Conservation (phyloP, 1,284 basidiomycete species). For the Ceratobasidium sp. region DNA sequence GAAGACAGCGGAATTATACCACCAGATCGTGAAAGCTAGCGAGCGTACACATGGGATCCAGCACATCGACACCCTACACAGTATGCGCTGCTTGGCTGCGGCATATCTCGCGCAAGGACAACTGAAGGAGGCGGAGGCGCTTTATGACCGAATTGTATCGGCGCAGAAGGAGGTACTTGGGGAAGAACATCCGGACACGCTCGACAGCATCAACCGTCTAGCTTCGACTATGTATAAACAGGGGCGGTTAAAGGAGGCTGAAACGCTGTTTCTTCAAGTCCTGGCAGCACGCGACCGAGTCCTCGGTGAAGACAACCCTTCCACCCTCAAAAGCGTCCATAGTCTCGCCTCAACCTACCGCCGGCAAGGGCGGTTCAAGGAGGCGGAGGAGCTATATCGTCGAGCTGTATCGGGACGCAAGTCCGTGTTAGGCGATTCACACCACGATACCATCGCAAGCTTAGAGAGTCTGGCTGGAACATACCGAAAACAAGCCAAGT, state of each 20-base stretch:
- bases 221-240: too few species aligned
- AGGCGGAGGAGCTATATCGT: not conserved
- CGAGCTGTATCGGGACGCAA: not conserved
- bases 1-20: not conserved
- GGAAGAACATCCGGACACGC: not conserved
- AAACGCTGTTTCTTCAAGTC: not conserved
- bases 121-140: not conserved
- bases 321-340: not conserved
- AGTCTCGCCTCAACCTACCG: not conserved
- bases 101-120: not conserved
- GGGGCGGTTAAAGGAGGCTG: not conserved
- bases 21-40: not conserved
- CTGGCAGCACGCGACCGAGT: not conserved
- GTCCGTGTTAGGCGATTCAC: not conserved
- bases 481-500: not conserved
- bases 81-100: not conserved
- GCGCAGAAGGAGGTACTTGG: not conserved
- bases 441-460: not conserved
- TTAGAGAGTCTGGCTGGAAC: constrained; percentile 20
- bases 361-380: not conserved
- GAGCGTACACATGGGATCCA: not conserved
- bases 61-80: not conserved
- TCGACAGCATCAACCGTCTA: not conserved
- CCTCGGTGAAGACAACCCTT: not conserved
- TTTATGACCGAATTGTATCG: not conserved